phyloP scores from a whole-genome alignment of 2,329 filamentous ascomycete genomes.

The Penicillium paneum region DNA sequence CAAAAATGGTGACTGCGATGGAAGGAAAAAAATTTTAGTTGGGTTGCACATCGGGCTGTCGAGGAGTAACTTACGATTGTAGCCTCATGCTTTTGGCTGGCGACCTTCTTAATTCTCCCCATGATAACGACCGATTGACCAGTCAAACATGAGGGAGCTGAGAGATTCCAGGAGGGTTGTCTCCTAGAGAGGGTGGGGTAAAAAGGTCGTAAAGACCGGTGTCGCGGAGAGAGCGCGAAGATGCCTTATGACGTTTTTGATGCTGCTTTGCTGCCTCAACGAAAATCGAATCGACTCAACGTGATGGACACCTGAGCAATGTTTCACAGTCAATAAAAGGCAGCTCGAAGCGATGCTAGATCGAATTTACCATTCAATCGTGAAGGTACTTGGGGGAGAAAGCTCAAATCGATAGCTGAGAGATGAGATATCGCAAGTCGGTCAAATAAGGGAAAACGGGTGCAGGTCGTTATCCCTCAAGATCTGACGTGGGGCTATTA shows the following conservation, averaged over 20 bases:
- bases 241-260: slow-evolving; percentile 41
- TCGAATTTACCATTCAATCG: slow-evolving; percentile 5
- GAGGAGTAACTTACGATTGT: slow-evolving; percentile 44
- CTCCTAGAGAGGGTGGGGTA: slow-evolving; percentile 27
- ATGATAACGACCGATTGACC: slow-evolving; percentile 37
- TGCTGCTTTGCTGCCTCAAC: slow-evolving; percentile 27
- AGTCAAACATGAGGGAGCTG: slow-evolving; percentile 42
- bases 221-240: slow-evolving; percentile 32
- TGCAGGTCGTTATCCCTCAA: slow-evolving; percentile 39
- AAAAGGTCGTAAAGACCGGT: slow-evolving; percentile 28
- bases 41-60: slow-evolving; percentile 11
- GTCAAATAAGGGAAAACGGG: slow-evolving; percentile 36
- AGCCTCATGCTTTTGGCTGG: slow-evolving; percentile 51
- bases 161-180: slow-evolving; percentile 25
- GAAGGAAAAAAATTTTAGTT: slow-evolving; percentile 26
- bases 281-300: slow-evolving; percentile 23
- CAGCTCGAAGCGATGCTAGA: not conserved
- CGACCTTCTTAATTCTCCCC: slow-evolving; percentile 55
- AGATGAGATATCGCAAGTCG: slow-evolving; percentile 25
- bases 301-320: slow-evolving; percentile 2
- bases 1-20: slow-evolving; percentile 75
- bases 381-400: slow-evolving; percentile 9
- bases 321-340: not conserved
- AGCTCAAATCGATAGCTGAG: slow-evolving; percentile 20
- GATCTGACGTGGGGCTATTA: slow-evolving; percentile 22